Evolutionary conservation across 768 basidiomycete species (phyloP).

Genomic region (Tylopilus vinaceipallidus): DNA sequence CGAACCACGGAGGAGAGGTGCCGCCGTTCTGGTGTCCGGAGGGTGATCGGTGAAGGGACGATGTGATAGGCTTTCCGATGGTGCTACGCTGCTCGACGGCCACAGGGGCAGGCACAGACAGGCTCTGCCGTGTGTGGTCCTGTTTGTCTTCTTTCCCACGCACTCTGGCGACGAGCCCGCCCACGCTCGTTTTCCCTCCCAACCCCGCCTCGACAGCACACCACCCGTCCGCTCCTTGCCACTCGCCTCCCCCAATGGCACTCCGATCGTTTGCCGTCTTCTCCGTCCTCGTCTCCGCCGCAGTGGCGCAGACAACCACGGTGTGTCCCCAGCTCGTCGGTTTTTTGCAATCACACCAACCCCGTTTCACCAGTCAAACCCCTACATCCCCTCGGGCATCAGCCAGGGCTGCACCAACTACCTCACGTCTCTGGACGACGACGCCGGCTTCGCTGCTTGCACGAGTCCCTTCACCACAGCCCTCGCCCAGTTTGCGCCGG

Average conservation of each 20-base stretch:
- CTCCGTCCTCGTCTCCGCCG: constrained; percentile 50
- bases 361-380: constrained; percentile 32
- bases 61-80: constrained; percentile 5
- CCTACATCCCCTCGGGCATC: constrained; percentile 70
- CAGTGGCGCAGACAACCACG: constrained; percentile 43
- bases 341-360: constrained; percentile 1
- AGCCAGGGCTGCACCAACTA: constrained; percentile 53
- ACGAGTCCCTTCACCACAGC: constrained; percentile 58
- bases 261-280: constrained; percentile 54
- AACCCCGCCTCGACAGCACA: neutral
- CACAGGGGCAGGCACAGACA: neutral
- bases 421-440: constrained; percentile 60
- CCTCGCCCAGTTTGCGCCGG: constrained; percentile 52
- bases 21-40: too few relatives aligned
- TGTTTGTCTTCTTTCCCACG: constrained; percentile 11
- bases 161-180: neutral
- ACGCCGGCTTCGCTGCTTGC: constrained; percentile 59
- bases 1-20: neutral
- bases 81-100: too few relatives aligned
- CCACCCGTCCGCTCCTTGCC: constrained; percentile 32
- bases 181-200: neutral
- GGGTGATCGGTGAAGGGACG: constrained; percentile 1
- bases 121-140: constrained; percentile 2
- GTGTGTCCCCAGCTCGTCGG: constrained; percentile 26
- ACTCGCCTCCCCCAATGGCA: constrained; percentile 29